phyloP scores from a whole-genome alignment of 2,329 filamentous ascomycete species.

The Metarhizium guizhouense region DNA sequence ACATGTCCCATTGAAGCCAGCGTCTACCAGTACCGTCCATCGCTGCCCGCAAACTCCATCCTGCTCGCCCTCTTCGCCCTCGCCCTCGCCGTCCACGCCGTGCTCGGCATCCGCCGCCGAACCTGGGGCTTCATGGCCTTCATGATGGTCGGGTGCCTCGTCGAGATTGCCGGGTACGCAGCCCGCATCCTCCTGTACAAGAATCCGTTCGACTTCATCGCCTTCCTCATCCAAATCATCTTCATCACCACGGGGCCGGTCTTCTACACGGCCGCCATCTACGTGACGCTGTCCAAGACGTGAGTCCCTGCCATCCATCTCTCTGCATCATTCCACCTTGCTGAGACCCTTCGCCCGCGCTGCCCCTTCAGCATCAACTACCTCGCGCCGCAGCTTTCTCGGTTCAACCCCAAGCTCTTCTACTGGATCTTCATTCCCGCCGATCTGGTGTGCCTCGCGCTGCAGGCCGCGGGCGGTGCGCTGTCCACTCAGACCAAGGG shows the following conservation, averaged over 20 bases:
- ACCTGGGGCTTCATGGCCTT: constrained; percentile 34
- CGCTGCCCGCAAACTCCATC: constrained; percentile 29
- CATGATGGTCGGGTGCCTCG: constrained; percentile 44
- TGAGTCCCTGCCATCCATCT: constrained; percentile 11
- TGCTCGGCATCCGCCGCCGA: constrained; percentile 31
- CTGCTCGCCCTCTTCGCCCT: constrained; percentile 37
- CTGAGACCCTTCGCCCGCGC: too few species aligned
- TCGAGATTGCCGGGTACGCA: constrained; percentile 54
- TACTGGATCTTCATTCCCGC: constrained; percentile 41
- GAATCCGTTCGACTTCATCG: constrained; percentile 47
- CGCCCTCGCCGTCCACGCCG: constrained; percentile 33
- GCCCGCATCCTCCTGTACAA: constrained; percentile 47
- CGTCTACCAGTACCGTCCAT: constrained; percentile 38
- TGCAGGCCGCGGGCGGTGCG: constrained; percentile 48
- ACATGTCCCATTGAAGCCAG: constrained; percentile 35
- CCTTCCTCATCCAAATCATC: constrained; percentile 54
- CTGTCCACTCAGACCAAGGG: constrained; percentile 36
- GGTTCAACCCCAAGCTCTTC: constrained; percentile 30
- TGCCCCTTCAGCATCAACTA: constrained; percentile 24
- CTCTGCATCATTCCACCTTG: fast-evolving
- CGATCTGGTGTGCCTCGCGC: constrained; percentile 43
- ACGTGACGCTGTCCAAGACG: constrained; percentile 45
- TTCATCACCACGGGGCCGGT: constrained; percentile 32
- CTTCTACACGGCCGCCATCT: constrained; percentile 50
- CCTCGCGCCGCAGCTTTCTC: constrained; percentile 28